Percentiles rank a stretch among this genome's conserved stretches.
phyloP scores from a whole-genome alignment of 305 asterid species.

The Fraxinus sp. region DNA sequence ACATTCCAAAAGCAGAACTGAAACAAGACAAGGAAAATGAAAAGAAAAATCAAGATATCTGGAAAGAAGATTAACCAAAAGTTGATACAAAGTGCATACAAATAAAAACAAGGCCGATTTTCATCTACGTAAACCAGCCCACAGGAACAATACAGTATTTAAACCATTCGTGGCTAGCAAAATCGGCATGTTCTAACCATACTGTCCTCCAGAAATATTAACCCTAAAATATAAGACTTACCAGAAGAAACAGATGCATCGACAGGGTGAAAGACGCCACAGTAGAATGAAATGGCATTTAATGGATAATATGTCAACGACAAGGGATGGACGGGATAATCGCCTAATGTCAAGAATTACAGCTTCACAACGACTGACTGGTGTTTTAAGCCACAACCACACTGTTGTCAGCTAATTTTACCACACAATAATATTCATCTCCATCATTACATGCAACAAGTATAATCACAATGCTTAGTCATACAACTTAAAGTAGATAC shows the following conservation, averaged over 20 bases:
- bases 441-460: not conserved
- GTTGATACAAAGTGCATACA: not conserved
- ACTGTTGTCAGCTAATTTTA: not conserved
- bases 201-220: conserved; percentile 1
- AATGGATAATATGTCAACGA: not conserved
- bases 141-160: not conserved
- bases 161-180: not conserved
- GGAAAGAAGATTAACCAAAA: not conserved
- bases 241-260: conserved; percentile 5
- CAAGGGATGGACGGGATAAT: not conserved
- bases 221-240: not conserved
- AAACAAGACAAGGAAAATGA: conserved; percentile 30
- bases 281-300: not conserved
- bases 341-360: not conserved
- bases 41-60: conserved; percentile 13
- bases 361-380: not conserved
- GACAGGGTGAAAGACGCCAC: conserved; percentile 3
- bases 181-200: not conserved
- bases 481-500: conserved; percentile 9
- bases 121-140: not conserved
- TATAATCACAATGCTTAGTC: not conserved
- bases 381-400: conserved; percentile 4
- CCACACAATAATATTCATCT: not conserved
- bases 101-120: not conserved
- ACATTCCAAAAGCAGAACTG: conserved; percentile 73